Evolutionary conservation across 441 rosid species (phyloP), one percentile per base, ranked within the genome.

Genomic region (Pelargonium australe): DNA sequence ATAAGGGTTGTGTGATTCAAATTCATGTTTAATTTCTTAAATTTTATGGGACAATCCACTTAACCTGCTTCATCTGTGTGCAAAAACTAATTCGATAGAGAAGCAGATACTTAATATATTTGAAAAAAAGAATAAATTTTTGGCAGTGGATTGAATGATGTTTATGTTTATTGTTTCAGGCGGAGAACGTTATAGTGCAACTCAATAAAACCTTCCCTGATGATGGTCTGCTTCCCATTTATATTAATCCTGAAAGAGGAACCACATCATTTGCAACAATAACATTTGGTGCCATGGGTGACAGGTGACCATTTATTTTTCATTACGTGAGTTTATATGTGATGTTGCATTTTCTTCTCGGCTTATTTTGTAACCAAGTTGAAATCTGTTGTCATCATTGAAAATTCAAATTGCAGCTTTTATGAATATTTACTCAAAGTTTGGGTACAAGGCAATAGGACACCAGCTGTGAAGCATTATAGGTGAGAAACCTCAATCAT

Each of bases 271-370:
- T 80, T 75, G 79, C 99, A 1, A 81, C 92, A 55, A 81, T 86
- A 60, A 95, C 99, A 64, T 95, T 95, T 84, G 99, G 99, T 76
- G 99, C 98, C 51, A 87, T 88, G 96, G 99, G 99, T 70, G 99
- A 95, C 83, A 90, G 34, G 25, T 34, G 40, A 34, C 40, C 40
- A 34, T 34, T 34, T 34, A 3, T 34, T 34, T 34, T 34, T 3
- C 40, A 34, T 34, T 34, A 34, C 4, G 6, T 34, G 6, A 34
- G 0, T 34, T 34, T 34, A 3, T 5, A 34, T 34, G 40, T 34
- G 40, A 34, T 34, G 40, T 34, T 34, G 40, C 40, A 34, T 34
- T 34, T 34, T 34, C 40, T 34, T 34, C 40, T 34, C 5, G 6
- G 40, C 0, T 34, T 34, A 4, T 34, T 34, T 34, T 34, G 40